Evolutionary conservation across 148 eudicot genomes (phyloP), one percentile per base, ranked within the genome.

Genomic region (Persicaria tinctoria): DNA sequence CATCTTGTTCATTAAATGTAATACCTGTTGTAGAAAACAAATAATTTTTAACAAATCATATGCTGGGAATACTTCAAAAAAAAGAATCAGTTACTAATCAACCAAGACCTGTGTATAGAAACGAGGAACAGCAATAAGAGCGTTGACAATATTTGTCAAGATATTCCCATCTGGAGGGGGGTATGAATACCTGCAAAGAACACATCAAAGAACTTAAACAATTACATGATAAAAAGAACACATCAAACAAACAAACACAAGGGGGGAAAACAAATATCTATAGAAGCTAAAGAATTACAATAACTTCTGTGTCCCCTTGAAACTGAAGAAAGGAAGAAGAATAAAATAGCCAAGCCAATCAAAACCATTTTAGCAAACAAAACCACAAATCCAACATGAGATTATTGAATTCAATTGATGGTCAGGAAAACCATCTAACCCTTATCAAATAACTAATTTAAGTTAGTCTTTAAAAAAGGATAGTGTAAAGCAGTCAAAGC

Each of bases 1-100:
- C 98, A 95, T 90, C 81, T 95, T 95, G 86, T 95, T 95, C 98
- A 95, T 95, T 82, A 95, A 85, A 83, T 95, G 98, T 80, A 95
- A 82, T 51, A 92, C 97, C 96, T 95, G 54, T 80, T 46, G 66
- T 27, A 72, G 56, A 64, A 55, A 46, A 77, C 68, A 38, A 55
- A 76, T 20, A 27, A 14, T 2, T 57, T 41, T 13, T 12, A 66
- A 14, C 18, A 66, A 5, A 41, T 66, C 13, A 38, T 41, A 41
- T 11, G 11, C 44, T 38, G 46, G 47, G 47, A 63, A 66, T 44
- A 44, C 70, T n/a, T 66, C 47, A 66, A 66, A 47, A 66, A 66
- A 12, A 13, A 5, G 5, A 1, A 12, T 14, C 70, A 44, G 41
- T 66, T 66, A 64, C 27, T 57, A 53, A 49, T 74, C 53, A 57